phyloP scores from a whole-genome alignment of 148 eudicot genomes.

The Polygonum aviculare region DNA sequence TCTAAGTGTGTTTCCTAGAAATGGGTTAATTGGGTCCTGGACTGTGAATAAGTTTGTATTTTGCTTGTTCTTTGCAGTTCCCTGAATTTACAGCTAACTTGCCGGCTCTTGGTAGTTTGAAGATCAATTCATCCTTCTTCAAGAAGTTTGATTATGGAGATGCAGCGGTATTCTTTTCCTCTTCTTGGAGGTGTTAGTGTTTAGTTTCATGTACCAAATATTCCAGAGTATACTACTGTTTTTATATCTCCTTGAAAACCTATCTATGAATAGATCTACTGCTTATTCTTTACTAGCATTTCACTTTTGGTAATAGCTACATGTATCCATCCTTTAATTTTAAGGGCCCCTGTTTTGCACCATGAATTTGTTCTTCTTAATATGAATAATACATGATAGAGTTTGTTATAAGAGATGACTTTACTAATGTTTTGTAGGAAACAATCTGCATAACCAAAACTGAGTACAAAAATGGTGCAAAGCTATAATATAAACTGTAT shows the following conservation, averaged over 20 bases:
- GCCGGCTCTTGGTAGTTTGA: slow-evolving; percentile 47
- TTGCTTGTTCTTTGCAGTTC: slow-evolving; percentile 32
- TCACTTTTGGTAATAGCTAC: neutral
- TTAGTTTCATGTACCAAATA: neutral
- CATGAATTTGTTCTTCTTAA: neutral
- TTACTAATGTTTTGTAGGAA: too few relatives aligned
- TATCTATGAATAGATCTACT: neutral
- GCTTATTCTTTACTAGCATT: neutral
- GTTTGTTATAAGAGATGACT: neutral
- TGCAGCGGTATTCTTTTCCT: slow-evolving; percentile 46
- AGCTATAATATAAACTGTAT: neutral
- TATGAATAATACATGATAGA: neutral
- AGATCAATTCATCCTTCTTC: slow-evolving; percentile 68
- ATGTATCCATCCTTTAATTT: neutral
- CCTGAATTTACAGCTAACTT: slow-evolving; percentile 64
- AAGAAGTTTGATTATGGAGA: slow-evolving; percentile 75
- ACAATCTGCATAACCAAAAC: neutral
- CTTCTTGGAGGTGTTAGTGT: neutral
- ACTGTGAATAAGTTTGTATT: neutral
- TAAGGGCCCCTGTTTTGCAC: neutral
- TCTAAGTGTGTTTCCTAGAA: neutral
- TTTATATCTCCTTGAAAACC: neutral
- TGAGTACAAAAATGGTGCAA: neutral
- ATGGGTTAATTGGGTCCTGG: neutral
- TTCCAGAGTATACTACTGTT: neutral